Conservation (phyloP, 192 early-diverging fungal genomes). For the Dispira parvispora region DNA sequence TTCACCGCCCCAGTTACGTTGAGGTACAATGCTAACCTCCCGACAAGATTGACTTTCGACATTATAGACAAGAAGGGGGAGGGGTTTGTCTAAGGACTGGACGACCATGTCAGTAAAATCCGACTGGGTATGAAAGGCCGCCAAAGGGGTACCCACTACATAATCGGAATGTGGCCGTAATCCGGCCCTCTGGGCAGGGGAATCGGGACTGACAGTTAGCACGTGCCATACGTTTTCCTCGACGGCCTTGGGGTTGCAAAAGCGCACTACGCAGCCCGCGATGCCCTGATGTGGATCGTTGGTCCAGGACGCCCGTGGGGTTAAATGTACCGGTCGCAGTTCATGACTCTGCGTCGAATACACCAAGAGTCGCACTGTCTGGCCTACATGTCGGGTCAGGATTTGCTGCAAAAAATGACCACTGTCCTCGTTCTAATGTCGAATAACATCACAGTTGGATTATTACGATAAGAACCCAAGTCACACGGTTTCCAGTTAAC, state of each 20-base stretch:
- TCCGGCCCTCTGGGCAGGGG: constrained; percentile 52
- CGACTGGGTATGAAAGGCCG: constrained; percentile 35
- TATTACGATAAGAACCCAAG: too few species aligned
- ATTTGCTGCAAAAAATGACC: too few species aligned
- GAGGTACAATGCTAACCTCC: constrained; percentile 48
- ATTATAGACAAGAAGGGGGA: constrained; percentile 55
- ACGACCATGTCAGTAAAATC: constrained; percentile 51
- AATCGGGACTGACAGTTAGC: constrained; percentile 42
- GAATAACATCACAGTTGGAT: too few species aligned
- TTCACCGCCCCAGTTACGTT: constrained; percentile 48
- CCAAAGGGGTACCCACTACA: constrained; percentile 50
- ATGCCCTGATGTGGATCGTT: constrained; percentile 22
- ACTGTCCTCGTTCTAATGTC: too few species aligned
- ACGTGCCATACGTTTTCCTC: constrained; percentile 48
- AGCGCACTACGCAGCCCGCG: constrained; percentile 43
- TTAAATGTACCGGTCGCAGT: constrained; percentile 23
- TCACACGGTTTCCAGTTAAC: too few species aligned
- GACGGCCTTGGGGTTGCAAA: constrained; percentile 30
- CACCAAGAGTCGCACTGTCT: background rate
- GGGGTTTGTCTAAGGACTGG: constrained; percentile 32
- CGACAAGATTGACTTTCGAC: constrained; percentile 39
- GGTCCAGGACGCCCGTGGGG: constrained; percentile 21
- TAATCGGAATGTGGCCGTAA: constrained; percentile 49
- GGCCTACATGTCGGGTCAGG: too few species aligned
- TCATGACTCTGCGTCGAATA: constrained; percentile 4